Conservation (phyloP, 768 basidiomycete species). For the Leucogyrophana mollusca region DNA sequence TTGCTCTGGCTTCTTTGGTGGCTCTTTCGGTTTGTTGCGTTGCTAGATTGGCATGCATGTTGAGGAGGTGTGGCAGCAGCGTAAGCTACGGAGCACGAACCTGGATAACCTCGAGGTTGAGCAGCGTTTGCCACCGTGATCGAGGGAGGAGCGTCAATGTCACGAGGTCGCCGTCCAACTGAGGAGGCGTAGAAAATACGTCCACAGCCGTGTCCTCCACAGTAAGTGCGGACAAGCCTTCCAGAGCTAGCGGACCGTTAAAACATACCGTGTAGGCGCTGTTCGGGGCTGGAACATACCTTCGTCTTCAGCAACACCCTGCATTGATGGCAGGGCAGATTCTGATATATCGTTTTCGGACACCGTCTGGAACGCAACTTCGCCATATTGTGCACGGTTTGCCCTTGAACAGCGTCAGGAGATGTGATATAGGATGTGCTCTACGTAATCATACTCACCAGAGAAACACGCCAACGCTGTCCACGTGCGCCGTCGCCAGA, state of each 20-base stretch:
- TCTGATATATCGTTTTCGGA: slow-evolving; percentile 71
- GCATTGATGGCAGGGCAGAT: slow-evolving; percentile 77
- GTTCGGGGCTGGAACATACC: slow-evolving; percentile 41
- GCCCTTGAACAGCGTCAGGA: slow-evolving; percentile 53
- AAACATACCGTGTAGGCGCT: background rate
- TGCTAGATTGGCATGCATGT: slow-evolving; percentile 46
- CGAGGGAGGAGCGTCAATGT: slow-evolving; percentile 91
- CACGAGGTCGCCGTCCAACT: slow-evolving; percentile 87
- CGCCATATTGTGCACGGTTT: slow-evolving; percentile 91
- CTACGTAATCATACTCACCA: slow-evolving; percentile 56
- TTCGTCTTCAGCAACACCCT: slow-evolving; percentile 78
- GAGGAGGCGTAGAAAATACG: slow-evolving; percentile 82
- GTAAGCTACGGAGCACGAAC: slow-evolving; percentile 37
- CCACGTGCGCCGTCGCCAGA: slow-evolving; percentile 91
- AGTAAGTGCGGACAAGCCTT: slow-evolving; percentile 64
- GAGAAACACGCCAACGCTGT: slow-evolving; percentile 92
- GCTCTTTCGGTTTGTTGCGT: slow-evolving; percentile 95
- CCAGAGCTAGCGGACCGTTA: slow-evolving; percentile 48
- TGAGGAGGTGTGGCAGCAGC: background rate
- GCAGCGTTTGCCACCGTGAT: slow-evolving; percentile 93
- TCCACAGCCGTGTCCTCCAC: slow-evolving; percentile 62
- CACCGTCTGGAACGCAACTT: slow-evolving; percentile 80
- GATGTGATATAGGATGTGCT: background rate
- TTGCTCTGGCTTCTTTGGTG: slow-evolving; percentile 91
- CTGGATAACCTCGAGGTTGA: slow-evolving; percentile 93